phyloP scores from a whole-genome alignment of 164 flowering plant species.

The Cinnamomum micranthum region DNA sequence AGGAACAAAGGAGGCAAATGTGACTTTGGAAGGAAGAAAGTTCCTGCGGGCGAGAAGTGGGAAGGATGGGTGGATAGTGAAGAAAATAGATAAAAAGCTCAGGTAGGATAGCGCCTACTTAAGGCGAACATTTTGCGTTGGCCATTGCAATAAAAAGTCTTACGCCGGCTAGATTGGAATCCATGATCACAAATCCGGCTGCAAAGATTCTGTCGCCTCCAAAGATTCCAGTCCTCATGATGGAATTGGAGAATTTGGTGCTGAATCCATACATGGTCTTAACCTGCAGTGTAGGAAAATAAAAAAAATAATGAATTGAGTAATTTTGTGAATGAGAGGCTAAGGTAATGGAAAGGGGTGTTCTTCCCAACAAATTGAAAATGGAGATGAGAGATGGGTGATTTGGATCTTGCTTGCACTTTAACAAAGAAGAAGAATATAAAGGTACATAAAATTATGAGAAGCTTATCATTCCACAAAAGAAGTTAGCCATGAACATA shows the following conservation, averaged over 20 bases:
- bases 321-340: too few relatives aligned
- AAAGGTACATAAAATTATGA: too few relatives aligned
- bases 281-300: conserved; percentile 4
- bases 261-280: conserved; percentile 6
- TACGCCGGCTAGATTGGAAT: not conserved
- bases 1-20: conserved; percentile 12
- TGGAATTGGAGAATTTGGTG: not conserved
- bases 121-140: conserved; percentile 11
- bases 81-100: conserved; percentile 51
- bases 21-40: not conserved
- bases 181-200: not conserved
- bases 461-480: not conserved
- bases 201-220: not conserved
- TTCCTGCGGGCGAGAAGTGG: not conserved
- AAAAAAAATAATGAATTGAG: not conserved
- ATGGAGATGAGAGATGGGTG: not conserved
- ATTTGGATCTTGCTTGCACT: not conserved
- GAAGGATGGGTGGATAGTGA: not conserved
- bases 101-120: conserved; percentile 69
- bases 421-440: not conserved
- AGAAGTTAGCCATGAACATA: not conserved
- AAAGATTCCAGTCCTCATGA: conserved; percentile 6
- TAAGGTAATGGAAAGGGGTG: not conserved
- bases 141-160: not conserved
- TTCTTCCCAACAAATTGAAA: not conserved